Conservation (phyloP, 495 filamentous ascomycete species). For the Tuber umbilicatum region DNA sequence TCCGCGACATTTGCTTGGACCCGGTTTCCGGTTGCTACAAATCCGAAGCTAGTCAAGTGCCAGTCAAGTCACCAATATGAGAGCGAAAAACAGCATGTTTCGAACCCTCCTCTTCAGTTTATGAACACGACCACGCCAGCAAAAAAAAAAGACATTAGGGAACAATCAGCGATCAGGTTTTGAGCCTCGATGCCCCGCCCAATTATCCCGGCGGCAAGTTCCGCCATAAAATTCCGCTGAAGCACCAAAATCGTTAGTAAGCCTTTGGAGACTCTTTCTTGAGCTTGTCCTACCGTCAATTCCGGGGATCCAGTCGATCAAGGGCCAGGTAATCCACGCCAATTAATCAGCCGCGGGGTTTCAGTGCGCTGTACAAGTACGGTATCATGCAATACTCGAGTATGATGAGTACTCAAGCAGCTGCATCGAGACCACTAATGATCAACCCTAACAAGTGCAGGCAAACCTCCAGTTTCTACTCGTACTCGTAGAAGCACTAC, state of each 20-base stretch:
- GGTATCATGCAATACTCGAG: too few relatives aligned
- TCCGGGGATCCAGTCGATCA: not conserved
- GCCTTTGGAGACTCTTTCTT: not conserved
- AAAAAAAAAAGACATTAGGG: not conserved
- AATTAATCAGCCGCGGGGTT: not conserved
- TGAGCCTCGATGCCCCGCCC: not conserved
- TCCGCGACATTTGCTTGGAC: too few relatives aligned
- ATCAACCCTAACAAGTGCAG: not conserved
- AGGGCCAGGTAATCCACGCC: not conserved
- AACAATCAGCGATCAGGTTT: not conserved
- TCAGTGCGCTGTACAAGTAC: not conserved
- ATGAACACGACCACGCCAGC: not conserved
- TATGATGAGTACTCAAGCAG: not conserved
- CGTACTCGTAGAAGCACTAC: not conserved
- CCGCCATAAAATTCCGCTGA: too few relatives aligned
- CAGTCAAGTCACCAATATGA: not conserved
- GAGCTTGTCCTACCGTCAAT: not conserved
- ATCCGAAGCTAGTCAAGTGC: not conserved
- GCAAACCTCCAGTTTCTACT: not conserved
- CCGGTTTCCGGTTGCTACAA: too few relatives aligned
- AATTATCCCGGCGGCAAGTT: not conserved
- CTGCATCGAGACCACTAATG: not conserved
- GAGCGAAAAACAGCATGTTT: not conserved
- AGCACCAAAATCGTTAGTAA: too few relatives aligned
- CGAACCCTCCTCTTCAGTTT: not conserved